Percentiles rank a stretch among this genome's conserved stretches.
Conservation (phyloP, 208 protist genomes). For the Trypanosoma melophagium region DNA sequence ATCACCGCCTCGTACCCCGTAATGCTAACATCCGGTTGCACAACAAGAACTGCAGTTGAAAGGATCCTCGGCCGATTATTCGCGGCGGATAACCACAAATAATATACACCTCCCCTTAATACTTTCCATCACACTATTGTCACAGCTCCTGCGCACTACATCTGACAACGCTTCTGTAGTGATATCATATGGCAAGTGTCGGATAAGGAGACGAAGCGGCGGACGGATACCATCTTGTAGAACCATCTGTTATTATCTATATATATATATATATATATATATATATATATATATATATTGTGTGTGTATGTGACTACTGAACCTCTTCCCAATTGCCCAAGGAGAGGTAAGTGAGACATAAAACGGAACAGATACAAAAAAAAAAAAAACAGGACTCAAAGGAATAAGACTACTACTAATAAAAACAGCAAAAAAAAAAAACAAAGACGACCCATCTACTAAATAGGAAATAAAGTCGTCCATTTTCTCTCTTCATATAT, state of each 20-base stretch:
- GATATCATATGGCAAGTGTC: constrained; percentile 21
- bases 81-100: constrained; percentile 1
- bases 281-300: too few relatives aligned
- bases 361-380: background rate
- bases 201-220: constrained; percentile 16
- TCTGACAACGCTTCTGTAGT: background rate
- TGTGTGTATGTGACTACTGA: too few relatives aligned
- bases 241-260: background rate
- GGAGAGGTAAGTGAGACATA: background rate
- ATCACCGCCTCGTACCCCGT: background rate
- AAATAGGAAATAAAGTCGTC: background rate
- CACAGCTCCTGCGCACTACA: background rate
- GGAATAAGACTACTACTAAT: background rate
- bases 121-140: background rate
- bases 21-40: background rate
- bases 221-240: background rate
- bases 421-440: too few relatives aligned
- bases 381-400: constrained; percentile 1
- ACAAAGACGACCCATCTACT: background rate
- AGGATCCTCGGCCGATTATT: background rate
- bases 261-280: too few relatives aligned
- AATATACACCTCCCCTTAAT: constrained; percentile 2
- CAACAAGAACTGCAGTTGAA: constrained; percentile 10
- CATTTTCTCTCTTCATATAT: background rate
- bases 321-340: too few relatives aligned